A percentile compares a stretch with the other conserved stretches of the same genome.
Conservation (phyloP, 371 early-diverging fungal genomes). For the Gilbertella persicaria region DNA sequence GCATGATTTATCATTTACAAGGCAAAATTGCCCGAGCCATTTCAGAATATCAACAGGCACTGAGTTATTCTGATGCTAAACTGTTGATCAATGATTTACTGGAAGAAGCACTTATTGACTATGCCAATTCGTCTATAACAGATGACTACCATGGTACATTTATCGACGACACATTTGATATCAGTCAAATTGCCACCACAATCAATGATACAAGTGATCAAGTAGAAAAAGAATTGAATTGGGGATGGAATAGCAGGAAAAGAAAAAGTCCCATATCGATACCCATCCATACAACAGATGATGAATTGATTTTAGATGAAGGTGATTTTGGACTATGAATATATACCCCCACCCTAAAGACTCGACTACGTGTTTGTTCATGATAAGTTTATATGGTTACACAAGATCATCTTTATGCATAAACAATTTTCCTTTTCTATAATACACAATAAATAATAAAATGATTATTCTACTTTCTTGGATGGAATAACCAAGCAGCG, state of each 20-base stretch:
- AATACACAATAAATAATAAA: neutral
- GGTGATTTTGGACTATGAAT: constrained; percentile 7
- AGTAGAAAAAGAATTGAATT: constrained; percentile 8
- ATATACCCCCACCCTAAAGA: neutral
- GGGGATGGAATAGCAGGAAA: neutral
- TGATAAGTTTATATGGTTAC: neutral
- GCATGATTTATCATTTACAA: constrained; percentile 56
- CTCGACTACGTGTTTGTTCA: neutral
- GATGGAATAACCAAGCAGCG: constrained; percentile 77
- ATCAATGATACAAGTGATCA: constrained; percentile 3
- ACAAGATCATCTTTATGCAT: neutral
- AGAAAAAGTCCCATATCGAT: neutral
- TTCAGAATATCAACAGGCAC: constrained; percentile 52
- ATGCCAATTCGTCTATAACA: neutral
- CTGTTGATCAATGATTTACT: constrained; percentile 13
- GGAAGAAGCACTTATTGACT: constrained; percentile 5
- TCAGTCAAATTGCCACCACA: constrained; percentile 6
- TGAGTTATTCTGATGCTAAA: constrained; percentile 3
- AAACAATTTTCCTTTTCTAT: neutral
- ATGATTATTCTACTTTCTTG: constrained; percentile 20
- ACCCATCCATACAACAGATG: neutral
- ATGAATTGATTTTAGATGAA: constrained; percentile 16
- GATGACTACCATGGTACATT: neutral
- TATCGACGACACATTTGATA: constrained; percentile 6
- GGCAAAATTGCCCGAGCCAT: constrained; percentile 55